Conservation (phyloP, 192 early-diverging fungal genomes). For the Jimgerdemannia lactiflua region DNA sequence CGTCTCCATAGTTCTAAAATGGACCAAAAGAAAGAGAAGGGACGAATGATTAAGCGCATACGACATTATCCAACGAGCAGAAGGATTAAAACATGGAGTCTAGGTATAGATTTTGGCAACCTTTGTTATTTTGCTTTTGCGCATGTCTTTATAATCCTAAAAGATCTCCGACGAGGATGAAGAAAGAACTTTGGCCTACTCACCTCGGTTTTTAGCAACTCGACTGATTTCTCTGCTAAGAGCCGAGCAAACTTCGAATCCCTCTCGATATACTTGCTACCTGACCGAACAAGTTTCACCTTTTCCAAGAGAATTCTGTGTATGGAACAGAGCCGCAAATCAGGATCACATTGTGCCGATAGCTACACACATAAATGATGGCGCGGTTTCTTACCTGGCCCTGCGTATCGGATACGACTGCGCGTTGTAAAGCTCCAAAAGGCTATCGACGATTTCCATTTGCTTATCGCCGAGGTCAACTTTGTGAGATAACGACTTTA, state of each 20-base stretch:
- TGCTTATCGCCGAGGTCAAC: constrained; percentile 3
- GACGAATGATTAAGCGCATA: background rate
- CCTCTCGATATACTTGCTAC: background rate
- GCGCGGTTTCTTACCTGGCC: constrained; percentile 20
- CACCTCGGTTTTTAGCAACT: constrained; percentile 29
- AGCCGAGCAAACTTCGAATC: constrained; percentile 14
- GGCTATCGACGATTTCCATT: constrained; percentile 20
- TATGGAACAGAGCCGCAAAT: background rate
- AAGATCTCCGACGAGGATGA: background rate
- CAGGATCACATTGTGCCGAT: background rate
- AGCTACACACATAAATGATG: background rate
- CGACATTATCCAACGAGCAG: background rate
- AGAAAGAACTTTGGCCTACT: background rate
- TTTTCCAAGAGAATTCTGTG: constrained; percentile 16
- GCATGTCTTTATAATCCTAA: too few species aligned
- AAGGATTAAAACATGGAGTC: background rate
- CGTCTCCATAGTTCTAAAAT: constrained; percentile 22
- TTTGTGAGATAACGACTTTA: constrained; percentile 1
- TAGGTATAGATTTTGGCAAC: too few species aligned
- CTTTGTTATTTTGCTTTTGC: too few species aligned
- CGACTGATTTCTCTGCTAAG: constrained; percentile 28
- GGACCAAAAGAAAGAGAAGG: background rate
- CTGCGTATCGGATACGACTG: constrained; percentile 33
- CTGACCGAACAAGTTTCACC: constrained; percentile 5
- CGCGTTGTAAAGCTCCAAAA: constrained; percentile 24